These are phyloP conservation scores for Xylariomycetidae sp. DNA, from an alignment of 2,329 filamentous ascomycete species.

Conservation along the genomic window DNA sequence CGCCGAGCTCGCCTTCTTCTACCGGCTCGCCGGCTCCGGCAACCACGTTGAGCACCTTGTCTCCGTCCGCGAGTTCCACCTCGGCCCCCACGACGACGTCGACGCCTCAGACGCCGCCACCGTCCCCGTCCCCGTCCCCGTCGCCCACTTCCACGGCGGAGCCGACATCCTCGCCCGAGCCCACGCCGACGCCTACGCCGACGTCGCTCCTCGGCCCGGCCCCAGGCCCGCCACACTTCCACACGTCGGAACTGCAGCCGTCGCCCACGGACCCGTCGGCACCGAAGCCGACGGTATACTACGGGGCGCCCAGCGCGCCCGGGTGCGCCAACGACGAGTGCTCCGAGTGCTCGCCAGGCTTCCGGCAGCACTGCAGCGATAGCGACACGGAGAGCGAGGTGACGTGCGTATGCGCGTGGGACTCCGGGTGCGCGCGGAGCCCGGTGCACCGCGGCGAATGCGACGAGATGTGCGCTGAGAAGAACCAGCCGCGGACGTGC, in stretches of 20 bases:
- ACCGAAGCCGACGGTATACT: neutral
- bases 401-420: neutral
- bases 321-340: conserved; percentile 2
- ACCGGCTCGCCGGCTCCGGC: neutral
- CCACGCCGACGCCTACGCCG: too few relatives aligned
- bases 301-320: neutral
- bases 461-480: too few relatives aligned
- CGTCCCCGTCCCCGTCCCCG: neutral
- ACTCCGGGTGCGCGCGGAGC: neutral
- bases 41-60: neutral
- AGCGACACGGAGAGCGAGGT: neutral
- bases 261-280: too few relatives aligned
- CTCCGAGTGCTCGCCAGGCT: neutral
- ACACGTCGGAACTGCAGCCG: too few relatives aligned
- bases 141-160: neutral
- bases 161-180: neutral
- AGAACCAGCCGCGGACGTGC: too few relatives aligned
- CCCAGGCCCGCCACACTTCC: too few relatives aligned
- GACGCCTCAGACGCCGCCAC: neutral
- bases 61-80: neutral
- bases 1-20: neutral
- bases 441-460: neutral
- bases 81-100: neutral
- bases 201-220: too few relatives aligned
- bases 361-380: neutral